A percentile compares a stretch with the other conserved stretches of the same genome.
These are phyloP conservation scores for Hygrocybe punicea DNA, from an alignment of 768 basidiomycete genomes.

Conservation along the genomic window DNA sequence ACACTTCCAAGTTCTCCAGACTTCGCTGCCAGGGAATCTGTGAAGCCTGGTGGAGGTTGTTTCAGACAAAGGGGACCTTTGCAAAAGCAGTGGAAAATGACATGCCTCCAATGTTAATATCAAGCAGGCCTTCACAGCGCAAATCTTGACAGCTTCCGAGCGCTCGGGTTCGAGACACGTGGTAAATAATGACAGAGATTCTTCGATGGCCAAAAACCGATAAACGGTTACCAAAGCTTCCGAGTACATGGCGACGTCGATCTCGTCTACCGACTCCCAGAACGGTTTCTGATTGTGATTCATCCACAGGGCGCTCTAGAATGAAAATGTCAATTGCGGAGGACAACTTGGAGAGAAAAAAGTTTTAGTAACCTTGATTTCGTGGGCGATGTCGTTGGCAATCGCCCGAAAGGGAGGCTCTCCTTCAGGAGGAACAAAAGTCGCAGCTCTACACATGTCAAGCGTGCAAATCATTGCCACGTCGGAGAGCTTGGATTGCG, in stretches of 20 bases:
- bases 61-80: neutral
- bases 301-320: conserved; percentile 33
- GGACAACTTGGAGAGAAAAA: neutral
- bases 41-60: conserved; percentile 40
- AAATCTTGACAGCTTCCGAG: conserved; percentile 77
- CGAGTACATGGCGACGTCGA: conserved; percentile 72
- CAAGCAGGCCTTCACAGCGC: conserved; percentile 69
- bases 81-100: neutral
- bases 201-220: conserved; percentile 63
- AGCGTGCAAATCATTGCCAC: conserved; percentile 68
- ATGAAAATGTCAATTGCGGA: neutral
- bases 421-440: conserved; percentile 44
- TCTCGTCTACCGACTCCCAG: conserved; percentile 68
- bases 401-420: conserved; percentile 64
- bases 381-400: conserved; percentile 71
- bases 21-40: conserved; percentile 57
- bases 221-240: conserved; percentile 72
- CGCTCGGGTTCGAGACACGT: conserved; percentile 71
- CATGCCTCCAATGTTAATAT: conserved; percentile 65
- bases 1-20: conserved; percentile 45
- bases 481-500: conserved; percentile 58
- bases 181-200: conserved; percentile 57
- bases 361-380: conserved; percentile 59
- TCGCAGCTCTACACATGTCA: conserved; percentile 75
- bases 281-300: conserved; percentile 53